Base-by-base conservation (phyloP, 371 early-diverging fungal genomes). In the Circinella umbellata region DNA sequence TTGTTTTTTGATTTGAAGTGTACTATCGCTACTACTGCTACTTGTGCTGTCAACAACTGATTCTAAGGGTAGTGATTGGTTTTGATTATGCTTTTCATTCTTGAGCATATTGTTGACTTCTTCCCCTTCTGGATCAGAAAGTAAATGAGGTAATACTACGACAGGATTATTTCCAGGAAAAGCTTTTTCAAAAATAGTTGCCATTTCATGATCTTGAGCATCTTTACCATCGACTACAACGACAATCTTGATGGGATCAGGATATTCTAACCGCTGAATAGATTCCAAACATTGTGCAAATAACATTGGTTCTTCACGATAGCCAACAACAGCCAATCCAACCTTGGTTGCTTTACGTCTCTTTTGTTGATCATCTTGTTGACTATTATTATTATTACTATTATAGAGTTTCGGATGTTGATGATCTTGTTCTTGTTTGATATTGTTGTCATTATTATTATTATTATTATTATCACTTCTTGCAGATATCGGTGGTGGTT, bases 221-320 rank as follows among this genome's bases (percentile, higher is more conserved):
- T 83, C 88, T 64, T 90, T 80, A 5, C 91, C 91, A 59, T 90
- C 91, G 27, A 88, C 81, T 0, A 90, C 89, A 1, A 88, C 82
- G 27, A 87, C 72, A 4, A 88, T 75, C 49, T 86, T 83, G 68
- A 86, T 72, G 5, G 84, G 80, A 7, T 85, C 84, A 2, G 84
- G 87, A 71, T 89, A 89, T 38, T 84, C 75, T 8, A 88, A 72
- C 5, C 74, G 66, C 10, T 80, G 75, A 46, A 89, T 70, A 4
- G 87, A 86, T 71, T 89, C 82, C 10, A 90, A 71, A 34, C 90
- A 90, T 27, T 83, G 79, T 10, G 80, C 76, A 69, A 90, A 85
- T 17, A 90, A 48, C 0, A 65, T 68, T 0, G 89, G 85, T 20
- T 89, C 89, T 79, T 90, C 91, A 27, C 89, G 82, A 64, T 90